A percentile compares a stretch with the other conserved stretches of the same genome.
These are phyloP conservation scores for Hanseniaspora thailandica DNA, from an alignment of 805 yeast genomes.

Conservation along the genomic window DNA sequence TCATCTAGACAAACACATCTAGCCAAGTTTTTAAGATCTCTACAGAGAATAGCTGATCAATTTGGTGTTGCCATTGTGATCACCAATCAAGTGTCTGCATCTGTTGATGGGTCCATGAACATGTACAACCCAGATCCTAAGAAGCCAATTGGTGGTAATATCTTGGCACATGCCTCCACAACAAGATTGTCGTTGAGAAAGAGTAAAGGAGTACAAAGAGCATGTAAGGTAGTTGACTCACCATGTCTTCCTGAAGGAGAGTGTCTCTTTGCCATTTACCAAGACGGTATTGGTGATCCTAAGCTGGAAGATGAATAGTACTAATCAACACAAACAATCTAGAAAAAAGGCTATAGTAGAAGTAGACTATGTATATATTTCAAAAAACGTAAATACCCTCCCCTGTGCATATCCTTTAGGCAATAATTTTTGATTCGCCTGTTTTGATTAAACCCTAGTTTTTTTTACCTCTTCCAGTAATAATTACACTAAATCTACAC, in stretches of 20 bases:
- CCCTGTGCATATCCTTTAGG: too few relatives aligned
- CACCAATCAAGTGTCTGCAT: constrained; percentile 94
- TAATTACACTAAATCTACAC: too few relatives aligned
- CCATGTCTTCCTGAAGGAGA: constrained; percentile 96
- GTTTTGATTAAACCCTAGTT: too few relatives aligned
- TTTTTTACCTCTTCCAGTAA: too few relatives aligned
- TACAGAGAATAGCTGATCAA: constrained; percentile 91
- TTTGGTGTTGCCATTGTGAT: constrained; percentile 95
- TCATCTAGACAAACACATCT: constrained; percentile 91
- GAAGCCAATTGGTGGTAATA: constrained; percentile 97
- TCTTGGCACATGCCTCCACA: constrained; percentile 92
- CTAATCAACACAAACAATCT: too few relatives aligned
- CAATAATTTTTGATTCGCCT: too few relatives aligned
- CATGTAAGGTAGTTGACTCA: constrained; percentile 88
- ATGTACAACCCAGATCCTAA: constrained; percentile 90
- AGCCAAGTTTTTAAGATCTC: constrained; percentile 80
- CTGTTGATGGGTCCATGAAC: constrained; percentile 68
- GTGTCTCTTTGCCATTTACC: constrained; percentile 88
- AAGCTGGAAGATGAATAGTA: constrained; percentile 55
- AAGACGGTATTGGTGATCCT: constrained; percentile 95
- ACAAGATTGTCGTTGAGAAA: constrained; percentile 83
- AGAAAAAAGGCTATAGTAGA: too few relatives aligned
- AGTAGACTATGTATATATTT: too few relatives aligned
- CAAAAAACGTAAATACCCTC: too few relatives aligned
- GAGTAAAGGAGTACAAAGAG: constrained; percentile 84